phyloP scores from a whole-genome alignment of 179 eudicot genomes.

The Vitellaria paradoxa region DNA sequence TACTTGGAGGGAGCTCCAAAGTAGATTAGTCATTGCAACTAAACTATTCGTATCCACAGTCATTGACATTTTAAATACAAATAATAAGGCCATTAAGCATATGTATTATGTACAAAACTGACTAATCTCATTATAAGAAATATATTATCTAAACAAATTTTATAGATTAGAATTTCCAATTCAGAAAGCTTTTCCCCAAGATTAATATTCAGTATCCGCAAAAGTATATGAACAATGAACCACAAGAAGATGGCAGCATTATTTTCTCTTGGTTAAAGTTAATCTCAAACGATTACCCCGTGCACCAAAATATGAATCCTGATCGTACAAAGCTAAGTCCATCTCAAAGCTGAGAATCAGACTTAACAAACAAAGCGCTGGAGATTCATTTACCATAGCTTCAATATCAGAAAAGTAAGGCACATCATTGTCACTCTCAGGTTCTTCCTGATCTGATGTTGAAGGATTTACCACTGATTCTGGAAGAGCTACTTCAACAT shows the following conservation, averaged over 20 bases:
- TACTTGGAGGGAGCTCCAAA: no score
- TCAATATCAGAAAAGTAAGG: constrained; percentile 88
- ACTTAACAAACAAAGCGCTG: constrained; percentile 12
- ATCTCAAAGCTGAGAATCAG: constrained; percentile 28
- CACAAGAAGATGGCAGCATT: background rate
- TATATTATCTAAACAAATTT: background rate
- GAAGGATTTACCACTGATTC: constrained; percentile 42
- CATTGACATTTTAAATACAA: no score
- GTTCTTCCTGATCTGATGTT: constrained; percentile 53
- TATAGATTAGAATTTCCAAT: background rate
- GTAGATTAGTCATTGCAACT: background rate
- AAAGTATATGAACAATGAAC: constrained; percentile 13
- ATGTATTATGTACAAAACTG: background rate
- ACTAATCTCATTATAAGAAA: background rate
- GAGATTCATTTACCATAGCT: constrained; percentile 69
- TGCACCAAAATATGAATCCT: constrained; percentile 25
- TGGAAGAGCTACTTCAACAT: constrained; percentile 30
- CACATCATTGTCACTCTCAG: constrained; percentile 63
- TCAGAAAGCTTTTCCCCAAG: background rate
- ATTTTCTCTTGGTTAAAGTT: background rate
- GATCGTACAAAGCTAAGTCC: constrained; percentile 41
- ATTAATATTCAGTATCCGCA: background rate
- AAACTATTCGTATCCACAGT: background rate
- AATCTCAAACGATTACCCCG: constrained; percentile 29
- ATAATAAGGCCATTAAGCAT: no score